Evolutionary conservation across 495 filamentous ascomycete species (phyloP).

Genomic region (Penicillium manginii): DNA sequence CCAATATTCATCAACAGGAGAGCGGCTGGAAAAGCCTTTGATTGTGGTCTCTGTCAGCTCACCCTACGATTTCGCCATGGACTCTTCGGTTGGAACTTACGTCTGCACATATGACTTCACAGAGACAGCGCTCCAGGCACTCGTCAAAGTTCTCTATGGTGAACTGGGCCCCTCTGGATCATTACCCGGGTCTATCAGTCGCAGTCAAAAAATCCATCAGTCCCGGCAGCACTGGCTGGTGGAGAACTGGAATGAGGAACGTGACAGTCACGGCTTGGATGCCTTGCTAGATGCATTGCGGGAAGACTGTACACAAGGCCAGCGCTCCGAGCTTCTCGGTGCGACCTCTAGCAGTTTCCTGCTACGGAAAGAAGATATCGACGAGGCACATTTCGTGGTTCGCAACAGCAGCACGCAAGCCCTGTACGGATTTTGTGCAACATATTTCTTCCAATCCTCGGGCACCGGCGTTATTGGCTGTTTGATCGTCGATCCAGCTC

Average conservation of each 20-base stretch:
- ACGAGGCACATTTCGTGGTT: slow-evolving; percentile 86
- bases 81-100: slow-evolving; percentile 82
- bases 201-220: slow-evolving; percentile 79
- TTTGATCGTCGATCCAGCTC: slow-evolving; percentile 79
- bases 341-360: slow-evolving; percentile 78
- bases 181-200: slow-evolving; percentile 78
- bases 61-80: slow-evolving; percentile 94
- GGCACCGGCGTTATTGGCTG: slow-evolving; percentile 78
- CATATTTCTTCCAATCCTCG: slow-evolving; percentile 73
- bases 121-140: slow-evolving; percentile 79
- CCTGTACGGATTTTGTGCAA: slow-evolving; percentile 86
- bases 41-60: slow-evolving; percentile 90
- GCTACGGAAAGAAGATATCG: slow-evolving; percentile 64
- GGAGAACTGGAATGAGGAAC: slow-evolving; percentile 77
- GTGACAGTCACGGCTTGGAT: slow-evolving; percentile 71
- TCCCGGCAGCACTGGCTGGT: slow-evolving; percentile 89
- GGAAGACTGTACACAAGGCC: slow-evolving; percentile 57
- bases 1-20: slow-evolving; percentile 55
- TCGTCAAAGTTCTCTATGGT: slow-evolving; percentile 81
- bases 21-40: slow-evolving; percentile 65
- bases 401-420: slow-evolving; percentile 88
- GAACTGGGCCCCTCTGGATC: slow-evolving; percentile 72
- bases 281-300: slow-evolving; percentile 67
- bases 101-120: slow-evolving; percentile 95
- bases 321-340: slow-evolving; percentile 62